Evolutionary conservation across 2,329 filamentous ascomycete genomes (phyloP).

Genomic region (Westerdykella ornata): DNA sequence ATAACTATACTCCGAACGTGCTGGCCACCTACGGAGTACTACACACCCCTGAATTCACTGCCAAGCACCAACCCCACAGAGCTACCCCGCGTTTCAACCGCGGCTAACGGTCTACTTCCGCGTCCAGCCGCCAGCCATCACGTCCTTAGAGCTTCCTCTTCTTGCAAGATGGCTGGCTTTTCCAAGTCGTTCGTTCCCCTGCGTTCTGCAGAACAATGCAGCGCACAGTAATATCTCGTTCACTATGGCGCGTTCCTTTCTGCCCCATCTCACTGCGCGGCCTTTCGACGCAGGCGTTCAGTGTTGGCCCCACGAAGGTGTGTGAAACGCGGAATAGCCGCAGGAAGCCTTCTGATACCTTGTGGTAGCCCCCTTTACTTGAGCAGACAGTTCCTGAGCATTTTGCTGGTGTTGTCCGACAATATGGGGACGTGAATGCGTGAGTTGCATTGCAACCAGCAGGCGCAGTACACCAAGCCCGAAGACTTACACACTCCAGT

Average conservation of each 20-base stretch:
- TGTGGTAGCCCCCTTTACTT: slow-evolving; percentile 57
- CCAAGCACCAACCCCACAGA: too few species aligned
- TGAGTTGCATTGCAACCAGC: slow-evolving; percentile 28
- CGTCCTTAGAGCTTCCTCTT: too few species aligned
- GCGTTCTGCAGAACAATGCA: slow-evolving; percentile 18
- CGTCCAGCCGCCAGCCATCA: too few species aligned
- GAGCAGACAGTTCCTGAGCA: slow-evolving; percentile 64
- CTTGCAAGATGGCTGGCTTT: too few species aligned
- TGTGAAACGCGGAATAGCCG: background rate
- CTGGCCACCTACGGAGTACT: too few species aligned
- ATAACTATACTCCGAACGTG: too few species aligned
- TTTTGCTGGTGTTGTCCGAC: slow-evolving; percentile 59
- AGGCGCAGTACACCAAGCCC: background rate
- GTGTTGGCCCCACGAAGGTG: slow-evolving; percentile 31
- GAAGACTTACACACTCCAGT: slow-evolving; percentile 27
- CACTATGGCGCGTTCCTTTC: slow-evolving; percentile 5
- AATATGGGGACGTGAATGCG: slow-evolving; percentile 59
- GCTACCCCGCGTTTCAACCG: too few species aligned
- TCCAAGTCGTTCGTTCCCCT: background rate
- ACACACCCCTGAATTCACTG: too few species aligned
- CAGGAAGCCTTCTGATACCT: slow-evolving; percentile 8
- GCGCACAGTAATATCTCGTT: slow-evolving; percentile 19
- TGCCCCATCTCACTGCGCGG: slow-evolving; percentile 14
- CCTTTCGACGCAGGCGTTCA: slow-evolving; percentile 28
- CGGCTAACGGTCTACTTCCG: too few species aligned